phyloP scores from a whole-genome alignment of 805 yeast genomes.

The Limtongozyma cylindracea region DNA sequence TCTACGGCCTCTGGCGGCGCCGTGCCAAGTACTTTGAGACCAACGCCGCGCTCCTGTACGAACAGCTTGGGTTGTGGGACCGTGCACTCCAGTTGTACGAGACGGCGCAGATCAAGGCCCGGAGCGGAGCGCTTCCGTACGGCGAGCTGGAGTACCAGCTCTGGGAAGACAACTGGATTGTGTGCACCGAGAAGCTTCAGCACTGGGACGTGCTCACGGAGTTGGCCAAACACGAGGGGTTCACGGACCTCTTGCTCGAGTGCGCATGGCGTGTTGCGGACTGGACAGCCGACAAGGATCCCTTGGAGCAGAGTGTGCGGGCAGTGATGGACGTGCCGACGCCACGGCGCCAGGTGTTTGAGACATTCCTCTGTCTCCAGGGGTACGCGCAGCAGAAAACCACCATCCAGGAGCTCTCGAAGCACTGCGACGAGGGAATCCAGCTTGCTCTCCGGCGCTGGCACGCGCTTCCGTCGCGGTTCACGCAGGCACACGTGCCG shows the following conservation, averaged over 20 bases:
- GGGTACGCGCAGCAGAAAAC: constrained; percentile 84
- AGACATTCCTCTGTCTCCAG: constrained; percentile 80
- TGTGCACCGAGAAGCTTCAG: constrained; percentile 89
- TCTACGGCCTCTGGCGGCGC: constrained; percentile 94
- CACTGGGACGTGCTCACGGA: constrained; percentile 97
- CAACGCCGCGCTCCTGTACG: constrained; percentile 76
- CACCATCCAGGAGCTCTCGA: constrained; percentile 61
- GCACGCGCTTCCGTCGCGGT: constrained; percentile 65
- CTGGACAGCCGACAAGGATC: constrained; percentile 89
- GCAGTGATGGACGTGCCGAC: constrained; percentile 98
- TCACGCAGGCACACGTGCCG: constrained; percentile 70
- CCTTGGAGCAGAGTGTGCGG: constrained; percentile 80
- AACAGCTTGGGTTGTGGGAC: constrained; percentile 88
- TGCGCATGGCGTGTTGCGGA: constrained; percentile 99
- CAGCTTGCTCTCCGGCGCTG: constrained; percentile 81
- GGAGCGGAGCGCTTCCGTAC: constrained; percentile 86
- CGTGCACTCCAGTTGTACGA: constrained; percentile 86
- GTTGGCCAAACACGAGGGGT: constrained; percentile 92
- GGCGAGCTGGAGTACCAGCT: constrained; percentile 85
- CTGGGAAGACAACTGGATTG: constrained; percentile 98
- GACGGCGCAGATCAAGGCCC: constrained; percentile 87
- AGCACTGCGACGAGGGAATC: constrained; percentile 86
- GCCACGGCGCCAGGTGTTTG: constrained; percentile 87
- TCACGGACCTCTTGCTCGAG: constrained; percentile 81
- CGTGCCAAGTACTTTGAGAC: constrained; percentile 89